Evolutionary conservation across 2,329 filamentous ascomycete genomes (phyloP).

Genomic region (Pseudocercospora ulei): DNA sequence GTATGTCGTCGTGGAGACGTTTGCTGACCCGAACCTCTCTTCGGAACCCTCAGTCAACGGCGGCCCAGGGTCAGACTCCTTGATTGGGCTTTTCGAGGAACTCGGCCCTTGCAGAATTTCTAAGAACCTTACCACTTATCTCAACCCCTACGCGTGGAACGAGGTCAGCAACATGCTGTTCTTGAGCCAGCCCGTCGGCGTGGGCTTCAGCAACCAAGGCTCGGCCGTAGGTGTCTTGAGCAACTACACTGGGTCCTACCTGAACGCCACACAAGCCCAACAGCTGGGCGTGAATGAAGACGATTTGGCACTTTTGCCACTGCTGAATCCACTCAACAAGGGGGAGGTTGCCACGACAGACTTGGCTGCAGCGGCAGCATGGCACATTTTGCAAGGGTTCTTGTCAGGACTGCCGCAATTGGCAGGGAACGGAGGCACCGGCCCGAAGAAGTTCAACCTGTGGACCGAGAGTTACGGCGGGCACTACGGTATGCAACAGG

Average conservation of each 20-base stretch:
- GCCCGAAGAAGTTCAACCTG: slow-evolving; percentile 26
- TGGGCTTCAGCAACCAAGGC: slow-evolving; percentile 47
- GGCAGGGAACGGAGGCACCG: slow-evolving; percentile 41
- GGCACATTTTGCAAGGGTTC: slow-evolving; percentile 50
- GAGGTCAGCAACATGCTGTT: slow-evolving; percentile 50
- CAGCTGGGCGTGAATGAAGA: background rate
- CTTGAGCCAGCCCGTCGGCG: slow-evolving; percentile 55
- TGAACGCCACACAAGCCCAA: slow-evolving; percentile 34
- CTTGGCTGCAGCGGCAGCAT: slow-evolving; percentile 47
- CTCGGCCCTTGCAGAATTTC: slow-evolving; percentile 50
- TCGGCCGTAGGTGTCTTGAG: slow-evolving; percentile 20
- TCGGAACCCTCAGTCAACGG: no score
- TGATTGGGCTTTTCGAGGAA: slow-evolving; percentile 44
- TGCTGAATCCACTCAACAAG: slow-evolving; percentile 40
- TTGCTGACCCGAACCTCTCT: no score
- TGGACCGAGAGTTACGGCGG: slow-evolving; percentile 36
- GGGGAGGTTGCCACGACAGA: slow-evolving; percentile 47
- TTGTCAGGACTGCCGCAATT: slow-evolving; percentile 42
- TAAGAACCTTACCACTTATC: slow-evolving; percentile 43
- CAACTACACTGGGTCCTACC: slow-evolving; percentile 38
- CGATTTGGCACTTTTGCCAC: slow-evolving; percentile 32
- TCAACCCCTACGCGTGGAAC: slow-evolving; percentile 55
- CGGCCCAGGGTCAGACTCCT: slow-evolving; percentile 36
- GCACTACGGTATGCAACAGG: slow-evolving; percentile 46
- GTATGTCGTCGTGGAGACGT: no score